These are phyloP conservation scores for Macrotyloma uniflorum DNA, from an alignment of 306 rosid genomes.

Conservation along the genomic window DNA sequence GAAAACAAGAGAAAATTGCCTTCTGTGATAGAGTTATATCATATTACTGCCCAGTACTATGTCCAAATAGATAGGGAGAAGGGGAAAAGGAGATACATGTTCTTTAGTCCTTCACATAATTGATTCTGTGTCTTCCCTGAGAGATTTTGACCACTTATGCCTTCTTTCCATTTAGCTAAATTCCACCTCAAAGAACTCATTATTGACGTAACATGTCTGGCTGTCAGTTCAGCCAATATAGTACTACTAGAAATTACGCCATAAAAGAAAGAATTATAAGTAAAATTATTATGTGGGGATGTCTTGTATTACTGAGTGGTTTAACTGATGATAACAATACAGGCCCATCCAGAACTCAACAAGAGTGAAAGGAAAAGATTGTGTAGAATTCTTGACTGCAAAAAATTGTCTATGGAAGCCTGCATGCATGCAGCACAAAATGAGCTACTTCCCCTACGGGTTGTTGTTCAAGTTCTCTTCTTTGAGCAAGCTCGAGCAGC, in stretches of 20 bases:
- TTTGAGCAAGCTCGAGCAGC: constrained; percentile 94
- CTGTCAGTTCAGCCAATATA: constrained; percentile 33
- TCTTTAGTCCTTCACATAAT: constrained; percentile 43
- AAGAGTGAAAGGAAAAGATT: constrained; percentile 94
- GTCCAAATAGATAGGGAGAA: constrained; percentile 37
- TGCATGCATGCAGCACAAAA: constrained; percentile 99
- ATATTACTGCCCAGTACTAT: background rate
- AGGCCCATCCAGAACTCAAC: constrained; percentile 94
- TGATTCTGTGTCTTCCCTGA: constrained; percentile 38
- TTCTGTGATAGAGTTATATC: constrained; percentile 33
- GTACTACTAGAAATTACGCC: constrained; percentile 33
- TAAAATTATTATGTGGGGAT: background rate
- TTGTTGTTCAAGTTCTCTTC: constrained; percentile 98
- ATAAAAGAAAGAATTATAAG: constrained; percentile 9
- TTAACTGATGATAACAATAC: constrained; percentile 34
- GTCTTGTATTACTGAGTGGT: background rate
- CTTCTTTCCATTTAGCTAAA: constrained; percentile 12
- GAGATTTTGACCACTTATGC: constrained; percentile 32
- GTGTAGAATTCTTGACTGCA: constrained; percentile 90
- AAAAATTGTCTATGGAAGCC: constrained; percentile 90
- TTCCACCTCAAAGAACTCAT: constrained; percentile 33
- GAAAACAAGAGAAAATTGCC: constrained; percentile 24
- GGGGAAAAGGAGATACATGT: constrained; percentile 31
- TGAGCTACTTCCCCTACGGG: constrained; percentile 90
- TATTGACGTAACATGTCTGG: constrained; percentile 46